A percentile compares a stretch with the other conserved stretches of the same genome.
Evolutionary conservation across 768 basidiomycete genomes (phyloP).

Genomic region (Xerocomus spinulosus): DNA sequence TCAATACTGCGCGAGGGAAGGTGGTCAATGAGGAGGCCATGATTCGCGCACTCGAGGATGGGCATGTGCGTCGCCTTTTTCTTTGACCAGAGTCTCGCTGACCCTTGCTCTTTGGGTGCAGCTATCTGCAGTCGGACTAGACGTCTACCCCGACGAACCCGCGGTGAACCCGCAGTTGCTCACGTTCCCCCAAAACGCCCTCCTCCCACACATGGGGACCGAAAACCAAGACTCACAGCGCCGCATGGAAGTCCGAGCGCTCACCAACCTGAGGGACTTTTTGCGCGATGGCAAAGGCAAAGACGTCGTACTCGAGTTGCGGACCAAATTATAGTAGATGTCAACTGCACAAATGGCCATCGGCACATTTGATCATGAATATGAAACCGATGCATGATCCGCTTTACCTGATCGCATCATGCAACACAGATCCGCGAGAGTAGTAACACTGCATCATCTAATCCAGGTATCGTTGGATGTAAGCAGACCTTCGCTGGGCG

Average conservation of each 20-base stretch:
- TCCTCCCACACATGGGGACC: slow-evolving; percentile 92
- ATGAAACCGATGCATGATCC: too few relatives aligned
- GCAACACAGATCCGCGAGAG: neutral
- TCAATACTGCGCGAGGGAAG: slow-evolving; percentile 90
- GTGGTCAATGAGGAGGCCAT: slow-evolving; percentile 85
- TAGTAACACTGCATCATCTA: too few relatives aligned
- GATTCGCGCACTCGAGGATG: slow-evolving; percentile 79
- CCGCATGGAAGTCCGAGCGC: slow-evolving; percentile 81
- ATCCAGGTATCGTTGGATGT: neutral
- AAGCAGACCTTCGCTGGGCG: neutral
- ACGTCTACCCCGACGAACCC: slow-evolving; percentile 86
- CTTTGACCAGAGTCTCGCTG: neutral
- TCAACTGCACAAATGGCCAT: too few relatives aligned
- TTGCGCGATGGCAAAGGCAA: slow-evolving; percentile 57
- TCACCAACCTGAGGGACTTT: slow-evolving; percentile 72
- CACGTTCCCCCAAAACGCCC: slow-evolving; percentile 75
- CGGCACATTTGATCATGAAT: too few relatives aligned
- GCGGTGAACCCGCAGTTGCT: slow-evolving; percentile 72
- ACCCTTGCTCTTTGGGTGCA: slow-evolving; percentile 22
- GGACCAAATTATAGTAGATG: slow-evolving; percentile 15
- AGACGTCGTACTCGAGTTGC: slow-evolving; percentile 61
- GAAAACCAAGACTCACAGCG: slow-evolving; percentile 77
- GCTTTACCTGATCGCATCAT: neutral
- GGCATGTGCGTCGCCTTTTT: slow-evolving; percentile 58
- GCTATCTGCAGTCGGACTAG: slow-evolving; percentile 78